Evolutionary conservation across 139 green algal genomes (phyloP), one percentile per base, ranked within the genome.

Genomic region (Volvox reticuliferus): DNA sequence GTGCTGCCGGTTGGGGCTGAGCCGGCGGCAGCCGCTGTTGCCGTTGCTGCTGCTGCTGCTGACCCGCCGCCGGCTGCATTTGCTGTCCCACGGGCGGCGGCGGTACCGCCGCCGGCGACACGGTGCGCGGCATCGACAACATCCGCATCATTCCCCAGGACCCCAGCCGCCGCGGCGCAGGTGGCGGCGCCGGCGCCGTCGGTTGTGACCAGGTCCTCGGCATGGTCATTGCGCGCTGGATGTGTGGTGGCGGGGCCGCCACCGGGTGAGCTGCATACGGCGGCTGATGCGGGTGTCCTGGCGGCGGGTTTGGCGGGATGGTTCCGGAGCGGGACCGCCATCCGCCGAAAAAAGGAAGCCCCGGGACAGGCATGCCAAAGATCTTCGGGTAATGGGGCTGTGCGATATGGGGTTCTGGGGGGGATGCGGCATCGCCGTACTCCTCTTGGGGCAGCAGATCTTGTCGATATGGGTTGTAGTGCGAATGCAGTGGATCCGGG

Each of bases 281-380:
- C 21, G 26, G 26, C 1, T 33, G 71, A 35, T 79, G 16, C 1
- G 71, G 21, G 18, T 79, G 71, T 35, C 24, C 37, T 13, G 36
- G 22, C 79, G 20, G 37, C 37, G 20, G 78, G 19, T 20, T 20
- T 36, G 1, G 12, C 77, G 77, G 30, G 35, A 36, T 35, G 16
- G 2, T 18, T 12, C 37, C 79, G 21, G 79, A 68, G 12, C 79
- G 79, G 1, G 50, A 33, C 1, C 79, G 50, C 79, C 79, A 86
- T 37, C 35, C 79, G 50, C 30, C 30, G 79, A 86, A 37, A 61
- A 86, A 73, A 12, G 79, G 79, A 20, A 84, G 36, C 35, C 79
- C 79, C 12, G 50, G 79, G 33, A 86, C 55, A 0, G 50, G 79
- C 79, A 86, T 65, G 28, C 79, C 79, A 26, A 86, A 86, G 3